These are phyloP conservation scores for Phytopythium boreale DNA, from an alignment of 352 stramenopile genomes.

Conservation along the genomic window DNA sequence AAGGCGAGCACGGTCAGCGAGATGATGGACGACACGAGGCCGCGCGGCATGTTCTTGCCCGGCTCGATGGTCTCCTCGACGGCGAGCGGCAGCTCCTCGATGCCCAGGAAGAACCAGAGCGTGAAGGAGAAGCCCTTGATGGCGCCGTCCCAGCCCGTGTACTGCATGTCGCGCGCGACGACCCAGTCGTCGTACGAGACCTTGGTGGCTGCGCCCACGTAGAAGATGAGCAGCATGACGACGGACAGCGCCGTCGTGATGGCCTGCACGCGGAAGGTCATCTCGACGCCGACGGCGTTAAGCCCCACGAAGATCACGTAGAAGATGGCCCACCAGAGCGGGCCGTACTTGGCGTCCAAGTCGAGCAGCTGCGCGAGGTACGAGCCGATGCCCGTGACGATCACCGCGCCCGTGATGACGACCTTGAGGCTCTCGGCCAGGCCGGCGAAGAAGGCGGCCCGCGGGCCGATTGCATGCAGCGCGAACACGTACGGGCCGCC, in stretches of 20 bases:
- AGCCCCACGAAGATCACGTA: conserved; percentile 60
- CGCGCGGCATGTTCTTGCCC: conserved; percentile 52
- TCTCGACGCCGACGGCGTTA: conserved; percentile 56
- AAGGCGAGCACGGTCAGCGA: conserved; percentile 53
- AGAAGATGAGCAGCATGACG: conserved; percentile 60
- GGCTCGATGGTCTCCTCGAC: conserved; percentile 68
- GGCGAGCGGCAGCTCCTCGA: conserved; percentile 60
- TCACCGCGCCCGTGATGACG: conserved; percentile 53
- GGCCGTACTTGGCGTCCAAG: conserved; percentile 31
- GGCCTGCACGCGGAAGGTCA: conserved; percentile 66
- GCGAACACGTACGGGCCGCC: conserved; percentile 67
- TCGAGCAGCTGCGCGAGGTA: conserved; percentile 60
- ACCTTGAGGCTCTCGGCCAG: conserved; percentile 71
- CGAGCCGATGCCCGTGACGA: conserved; percentile 62
- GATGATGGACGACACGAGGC: conserved; percentile 51
- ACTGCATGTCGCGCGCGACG: conserved; percentile 39
- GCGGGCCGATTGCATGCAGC: conserved; percentile 49
- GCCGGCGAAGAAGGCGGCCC: conserved; percentile 58
- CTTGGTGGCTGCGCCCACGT: conserved; percentile 51
- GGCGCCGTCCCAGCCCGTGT: conserved; percentile 40
- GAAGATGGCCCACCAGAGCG: conserved; percentile 59
- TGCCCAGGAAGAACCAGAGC: conserved; percentile 73
- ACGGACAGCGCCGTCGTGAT: conserved; percentile 54
- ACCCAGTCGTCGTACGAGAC: conserved; percentile 62
- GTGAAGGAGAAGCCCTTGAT: conserved; percentile 60